These are phyloP conservation scores for Rhodomyrtus psidioides DNA, from an alignment of 441 rosid genomes.

Conservation along the genomic window DNA sequence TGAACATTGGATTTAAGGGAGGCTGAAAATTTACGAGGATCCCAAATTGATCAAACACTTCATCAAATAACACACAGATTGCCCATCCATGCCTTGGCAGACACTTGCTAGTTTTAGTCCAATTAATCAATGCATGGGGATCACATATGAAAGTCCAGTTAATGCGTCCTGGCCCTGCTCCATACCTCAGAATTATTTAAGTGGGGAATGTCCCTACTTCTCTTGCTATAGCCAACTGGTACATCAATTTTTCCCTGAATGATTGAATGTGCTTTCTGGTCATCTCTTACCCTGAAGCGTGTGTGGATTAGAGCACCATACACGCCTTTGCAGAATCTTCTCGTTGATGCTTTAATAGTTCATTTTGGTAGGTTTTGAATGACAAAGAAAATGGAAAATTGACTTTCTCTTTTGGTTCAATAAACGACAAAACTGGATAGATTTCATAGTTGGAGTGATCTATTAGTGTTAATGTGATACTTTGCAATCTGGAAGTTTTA, in stretches of 20 bases:
- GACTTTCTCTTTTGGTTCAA: background rate
- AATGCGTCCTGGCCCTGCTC: background rate
- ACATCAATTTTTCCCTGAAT: background rate
- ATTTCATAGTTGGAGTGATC: background rate
- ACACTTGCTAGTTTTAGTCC: background rate
- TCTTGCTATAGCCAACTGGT: background rate
- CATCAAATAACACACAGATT: background rate
- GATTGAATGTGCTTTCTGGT: background rate
- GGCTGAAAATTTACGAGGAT: background rate
- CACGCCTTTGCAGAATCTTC: background rate
- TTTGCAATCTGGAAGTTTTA: background rate
- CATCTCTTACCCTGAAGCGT: background rate
- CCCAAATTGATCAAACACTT: background rate
- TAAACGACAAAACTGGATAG: background rate
- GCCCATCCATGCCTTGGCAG: background rate
- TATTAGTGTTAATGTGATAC: background rate
- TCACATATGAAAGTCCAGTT: background rate
- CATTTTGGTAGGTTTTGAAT: background rate
- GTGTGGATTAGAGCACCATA: background rate
- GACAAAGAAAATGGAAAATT: background rate
- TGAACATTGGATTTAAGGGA: background rate
- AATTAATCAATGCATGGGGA: background rate
- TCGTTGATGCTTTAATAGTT: background rate
- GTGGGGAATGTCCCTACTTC: background rate
- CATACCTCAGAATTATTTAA: background rate